A percentile compares a stretch with the other conserved stretches of the same genome.
Evolutionary conservation across 192 early-diverging fungal genomes (phyloP).

Genomic region (Mortierella claussenii): DNA sequence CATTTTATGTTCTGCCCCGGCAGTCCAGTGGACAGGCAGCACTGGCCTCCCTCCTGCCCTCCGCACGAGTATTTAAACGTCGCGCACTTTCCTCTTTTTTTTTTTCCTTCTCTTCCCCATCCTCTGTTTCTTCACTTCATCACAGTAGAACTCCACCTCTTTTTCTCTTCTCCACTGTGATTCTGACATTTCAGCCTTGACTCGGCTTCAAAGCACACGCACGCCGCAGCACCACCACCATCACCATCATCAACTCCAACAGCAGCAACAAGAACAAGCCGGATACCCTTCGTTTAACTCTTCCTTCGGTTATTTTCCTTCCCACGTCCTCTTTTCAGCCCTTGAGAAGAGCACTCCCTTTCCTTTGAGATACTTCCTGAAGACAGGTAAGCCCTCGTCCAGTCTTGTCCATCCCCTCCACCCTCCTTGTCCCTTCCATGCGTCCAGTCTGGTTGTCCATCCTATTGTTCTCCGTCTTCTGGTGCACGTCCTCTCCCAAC

Average conservation of each 20-base stretch:
- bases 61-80: neutral
- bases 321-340: neutral
- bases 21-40: too few species aligned
- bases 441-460: too few species aligned
- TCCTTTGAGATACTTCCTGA: neutral
- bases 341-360: neutral
- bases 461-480: too few species aligned
- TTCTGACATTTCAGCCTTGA: too few species aligned
- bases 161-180: too few species aligned
- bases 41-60: neutral
- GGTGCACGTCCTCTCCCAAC: too few species aligned
- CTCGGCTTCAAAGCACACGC: too few species aligned
- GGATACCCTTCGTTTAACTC: too few species aligned
- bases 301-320: neutral
- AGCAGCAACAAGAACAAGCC: too few species aligned
- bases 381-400: neutral
- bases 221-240: too few species aligned
- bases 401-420: neutral
- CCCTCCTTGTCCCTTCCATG: neutral
- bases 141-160: neutral
- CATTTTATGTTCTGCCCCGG: too few species aligned
- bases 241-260: too few species aligned
- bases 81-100: neutral
- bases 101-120: neutral
- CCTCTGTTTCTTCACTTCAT: constrained; percentile 2